Evolutionary conservation across 257 asterid genomes (phyloP).

Genomic region (Plantago major): DNA sequence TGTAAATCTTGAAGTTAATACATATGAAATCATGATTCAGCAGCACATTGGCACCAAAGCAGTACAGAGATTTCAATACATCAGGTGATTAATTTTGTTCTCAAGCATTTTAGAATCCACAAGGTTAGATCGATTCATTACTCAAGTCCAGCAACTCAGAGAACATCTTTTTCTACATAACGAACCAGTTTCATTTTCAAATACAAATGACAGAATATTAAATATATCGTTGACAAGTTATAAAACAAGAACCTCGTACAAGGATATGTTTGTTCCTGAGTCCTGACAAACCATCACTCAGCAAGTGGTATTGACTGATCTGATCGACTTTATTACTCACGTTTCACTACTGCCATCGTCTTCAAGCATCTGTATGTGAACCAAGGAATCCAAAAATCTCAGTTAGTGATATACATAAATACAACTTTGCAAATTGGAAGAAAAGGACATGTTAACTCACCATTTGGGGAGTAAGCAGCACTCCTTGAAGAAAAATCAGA

Average conservation of each 20-base stretch:
- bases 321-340: slow-evolving; percentile 18
- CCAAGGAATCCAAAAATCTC: slow-evolving; percentile 2
- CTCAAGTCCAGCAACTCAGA: slow-evolving; percentile 11
- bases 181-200: slow-evolving; percentile 6
- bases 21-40: no score
- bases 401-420: not conserved
- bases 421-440: not conserved
- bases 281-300: slow-evolving; percentile 14
- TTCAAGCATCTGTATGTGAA: slow-evolving; percentile 47
- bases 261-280: not conserved
- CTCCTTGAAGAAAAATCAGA: slow-evolving; percentile 55
- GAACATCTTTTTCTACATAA: slow-evolving; percentile 20
- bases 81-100: no score
- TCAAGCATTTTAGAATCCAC: not conserved
- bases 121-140: not conserved
- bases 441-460: slow-evolving; percentile 37
- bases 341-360: slow-evolving; percentile 25
- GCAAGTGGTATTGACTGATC: slow-evolving; percentile 10
- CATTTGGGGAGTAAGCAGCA: slow-evolving; percentile 52
- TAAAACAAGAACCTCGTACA: slow-evolving; percentile 17
- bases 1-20: no score
- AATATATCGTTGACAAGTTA: slow-evolving; percentile 14
- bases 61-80: no score
- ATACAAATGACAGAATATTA: slow-evolving; percentile 13
- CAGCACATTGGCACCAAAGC: no score